Conservation (phyloP, 2,329 filamentous ascomycete species). For the Pyrenochaeta sp. region DNA sequence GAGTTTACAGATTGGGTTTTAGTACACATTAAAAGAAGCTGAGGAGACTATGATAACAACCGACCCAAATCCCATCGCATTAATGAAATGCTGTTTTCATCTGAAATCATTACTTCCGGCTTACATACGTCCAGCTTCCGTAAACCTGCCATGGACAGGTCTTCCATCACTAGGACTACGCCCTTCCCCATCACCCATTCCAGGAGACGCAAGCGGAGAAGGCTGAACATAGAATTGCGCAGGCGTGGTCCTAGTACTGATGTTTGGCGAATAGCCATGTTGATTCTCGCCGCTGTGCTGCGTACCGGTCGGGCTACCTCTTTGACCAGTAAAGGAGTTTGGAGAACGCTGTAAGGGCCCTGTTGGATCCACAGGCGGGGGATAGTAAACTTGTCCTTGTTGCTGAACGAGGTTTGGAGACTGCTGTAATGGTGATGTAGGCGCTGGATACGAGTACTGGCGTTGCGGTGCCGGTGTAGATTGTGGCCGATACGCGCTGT, state of each 20-base stretch:
- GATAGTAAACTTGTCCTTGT: constrained; percentile 40
- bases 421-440: constrained; percentile 26
- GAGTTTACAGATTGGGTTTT: background rate
- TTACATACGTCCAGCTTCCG: constrained; percentile 4
- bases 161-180: constrained; percentile 1
- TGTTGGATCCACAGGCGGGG: constrained; percentile 31
- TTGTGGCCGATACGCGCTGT: constrained; percentile 27
- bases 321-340: constrained; percentile 21
- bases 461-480: constrained; percentile 25
- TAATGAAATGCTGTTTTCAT: background rate
- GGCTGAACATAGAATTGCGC: constrained; percentile 48
- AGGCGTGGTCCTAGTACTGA: constrained; percentile 39
- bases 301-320: constrained; percentile 21
- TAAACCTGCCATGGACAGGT: constrained; percentile 14
- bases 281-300: constrained; percentile 25
- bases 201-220: constrained; percentile 10
- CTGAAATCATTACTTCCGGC: background rate
- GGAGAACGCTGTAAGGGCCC: constrained; percentile 23
- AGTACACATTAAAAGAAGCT: background rate
- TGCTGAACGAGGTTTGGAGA: constrained; percentile 15
- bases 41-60: background rate
- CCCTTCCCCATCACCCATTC: background rate
- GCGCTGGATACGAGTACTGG: constrained; percentile 35
- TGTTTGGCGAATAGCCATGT: constrained; percentile 7
- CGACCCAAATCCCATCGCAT: background rate